Evolutionary conservation across 2,329 filamentous ascomycete genomes (phyloP).

Genomic region (Atkinsonella hypoxylon): DNA sequence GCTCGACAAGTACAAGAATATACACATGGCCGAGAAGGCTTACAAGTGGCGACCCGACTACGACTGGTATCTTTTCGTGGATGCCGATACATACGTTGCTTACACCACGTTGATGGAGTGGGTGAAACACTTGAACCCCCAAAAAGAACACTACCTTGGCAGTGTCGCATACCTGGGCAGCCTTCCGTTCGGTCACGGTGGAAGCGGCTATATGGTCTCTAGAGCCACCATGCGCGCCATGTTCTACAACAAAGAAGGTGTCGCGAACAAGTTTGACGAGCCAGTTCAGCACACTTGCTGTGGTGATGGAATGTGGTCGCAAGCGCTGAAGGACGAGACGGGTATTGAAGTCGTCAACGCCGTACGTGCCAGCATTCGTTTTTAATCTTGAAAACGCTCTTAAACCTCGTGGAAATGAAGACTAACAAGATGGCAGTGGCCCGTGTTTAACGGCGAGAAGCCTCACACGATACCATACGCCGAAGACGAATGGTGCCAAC

Average conservation of each 20-base stretch:
- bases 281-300: constrained; percentile 31
- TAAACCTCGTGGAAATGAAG: too few relatives aligned
- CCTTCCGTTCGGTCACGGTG: constrained; percentile 41
- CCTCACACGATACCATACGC: constrained; percentile 36
- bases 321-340: constrained; percentile 32
- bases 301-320: constrained; percentile 38
- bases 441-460: constrained; percentile 44
- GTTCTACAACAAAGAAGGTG: constrained; percentile 28
- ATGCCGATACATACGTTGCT: constrained; percentile 45
- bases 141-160: constrained; percentile 36
- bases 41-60: constrained; percentile 36
- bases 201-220: constrained; percentile 42
- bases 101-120: constrained; percentile 40
- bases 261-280: constrained; percentile 35
- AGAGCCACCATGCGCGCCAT: constrained; percentile 35
- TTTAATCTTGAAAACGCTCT: neutral
- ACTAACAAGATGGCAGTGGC: constrained; percentile 26
- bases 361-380: constrained; percentile 19
- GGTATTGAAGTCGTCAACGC: constrained; percentile 27
- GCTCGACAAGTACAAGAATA: constrained; percentile 51
- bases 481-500: constrained; percentile 40
- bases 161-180: constrained; percentile 30
- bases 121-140: constrained; percentile 31
- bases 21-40: constrained; percentile 45
- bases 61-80: constrained; percentile 49